A percentile compares a stretch with the other conserved stretches of the same genome.
Conservation (phyloP, 2,329 filamentous ascomycete genomes). For the Penicillium thymicola region DNA sequence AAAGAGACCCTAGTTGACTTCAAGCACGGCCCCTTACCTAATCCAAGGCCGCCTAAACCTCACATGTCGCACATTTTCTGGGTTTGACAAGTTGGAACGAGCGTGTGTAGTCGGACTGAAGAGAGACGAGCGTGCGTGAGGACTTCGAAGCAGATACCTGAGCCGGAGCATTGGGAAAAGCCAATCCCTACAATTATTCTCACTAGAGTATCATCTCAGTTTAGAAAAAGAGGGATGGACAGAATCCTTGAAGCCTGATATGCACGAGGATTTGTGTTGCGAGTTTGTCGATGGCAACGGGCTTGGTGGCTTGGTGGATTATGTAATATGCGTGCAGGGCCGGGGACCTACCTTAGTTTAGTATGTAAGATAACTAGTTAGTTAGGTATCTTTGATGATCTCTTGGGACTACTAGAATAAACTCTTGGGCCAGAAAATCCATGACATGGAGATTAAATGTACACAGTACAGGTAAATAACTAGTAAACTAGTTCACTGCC, state of each 20-base stretch:
- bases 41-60: slow-evolving; percentile 36
- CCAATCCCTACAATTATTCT: slow-evolving; percentile 10
- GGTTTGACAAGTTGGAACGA: slow-evolving; percentile 9
- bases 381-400: no score
- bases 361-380: no score
- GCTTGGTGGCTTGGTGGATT: not conserved
- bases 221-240: not conserved
- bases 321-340: not conserved
- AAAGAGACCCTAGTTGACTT: not conserved
- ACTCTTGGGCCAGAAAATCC: not conserved
- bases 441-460: not conserved
- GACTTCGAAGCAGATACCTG: slow-evolving; percentile 28
- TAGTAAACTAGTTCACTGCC: no score
- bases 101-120: slow-evolving; percentile 19
- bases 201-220: slow-evolving; percentile 6
- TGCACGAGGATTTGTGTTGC: not conserved
- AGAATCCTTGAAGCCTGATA: not conserved
- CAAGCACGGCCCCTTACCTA: slow-evolving; percentile 20
- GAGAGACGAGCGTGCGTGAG: slow-evolving; percentile 19
- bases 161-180: slow-evolving; percentile 34
- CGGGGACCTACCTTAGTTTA: no score
- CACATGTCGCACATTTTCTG: slow-evolving; percentile 30
- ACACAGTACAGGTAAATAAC: no score
- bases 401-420: not conserved
- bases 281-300: not conserved